Base-by-base conservation (phyloP, 768 basidiomycete species). In the Suillus brevipes region DNA sequence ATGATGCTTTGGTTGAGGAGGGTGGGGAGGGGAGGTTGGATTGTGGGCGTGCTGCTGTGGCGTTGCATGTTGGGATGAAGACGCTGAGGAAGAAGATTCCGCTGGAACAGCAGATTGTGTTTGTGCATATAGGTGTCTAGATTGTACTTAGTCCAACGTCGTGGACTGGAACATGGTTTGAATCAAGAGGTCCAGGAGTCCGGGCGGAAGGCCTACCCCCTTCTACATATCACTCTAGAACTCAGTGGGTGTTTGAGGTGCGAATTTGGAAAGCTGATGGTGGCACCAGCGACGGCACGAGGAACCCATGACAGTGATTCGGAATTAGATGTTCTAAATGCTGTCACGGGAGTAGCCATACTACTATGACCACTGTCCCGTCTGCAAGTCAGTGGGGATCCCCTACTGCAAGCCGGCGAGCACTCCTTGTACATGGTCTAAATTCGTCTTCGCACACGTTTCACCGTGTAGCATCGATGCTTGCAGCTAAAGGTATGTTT, bases 381-480 rank as follows among this genome's bases (percentile, higher is more conserved):
- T 59, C 45, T 23, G 34, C 60, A 37, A 65, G 67, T 1, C 69
- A 64, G 12, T 74, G 72, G 70, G 70, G 70, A 20, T 42, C 62
- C 18, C 67, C 70, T n/a, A 38, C 57, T 9, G 66, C 74, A 1
- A 61, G 43, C 31, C 76, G 65, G 36, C 66, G 10, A 50, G 68
- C 60, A 6, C 50, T 73, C 38, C 57, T 76, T 28, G 12, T 76
- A 6, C 75, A 74, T 12, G 68, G 69, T 1, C 16, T 73, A 7
- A 55, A 52, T 2, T 4, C 64, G 18, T 65, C 71, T 6, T 66
- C 73, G 7, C 64, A 61, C 4, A 18, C 6, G 12, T 74, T 66
- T 67, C 9, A 64, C 57, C 66, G 63, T 55, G 60, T 76, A 20
- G 68, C 61, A 5, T 53, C 38, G 8, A 53, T 50, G 10, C 49